Base-by-base conservation (phyloP, 2,329 filamentous ascomycete species). In the Ophiostoma novo-ulmi region DNA sequence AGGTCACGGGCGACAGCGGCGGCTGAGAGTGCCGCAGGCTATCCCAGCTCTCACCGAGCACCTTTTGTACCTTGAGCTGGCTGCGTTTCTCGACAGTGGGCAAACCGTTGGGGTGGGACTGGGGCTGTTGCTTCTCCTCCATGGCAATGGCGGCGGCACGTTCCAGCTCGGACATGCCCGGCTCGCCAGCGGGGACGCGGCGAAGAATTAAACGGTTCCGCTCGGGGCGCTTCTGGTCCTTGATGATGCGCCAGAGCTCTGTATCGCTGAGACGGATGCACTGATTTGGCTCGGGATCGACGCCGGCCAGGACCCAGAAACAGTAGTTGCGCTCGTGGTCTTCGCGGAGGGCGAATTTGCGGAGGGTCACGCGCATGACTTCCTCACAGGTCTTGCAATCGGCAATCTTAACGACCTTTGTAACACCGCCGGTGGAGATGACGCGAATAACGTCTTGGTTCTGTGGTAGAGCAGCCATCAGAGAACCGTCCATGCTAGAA, bases 321-420 rank as follows among this genome's bases (percentile, higher is more conserved):
- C 94, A 97, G 81, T 97, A 98, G 77, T 96, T 97, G 76, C 93
- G 88, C 78, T 95, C 91, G 76, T 97, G 93, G 73, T 94, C 92
- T 77, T 97, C 93, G 31, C 93, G 91, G 39, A 97, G 85, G 58
- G 89, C 89, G 74, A 97, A 92, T 79, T 98, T 98, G 75, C 91
- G 88, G 64, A 98, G 81, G 0, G 95, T 97, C 72, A 92, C 91
- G 65, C 93, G 86, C 83, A 97, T 94, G 69, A 98, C 92, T 75
- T 98, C 93, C 76, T 97, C 95, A 72, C 93, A 91, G 5, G 91
- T 95, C 77, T 89, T 93, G 84, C 94, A 97, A 74, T 92, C 91
- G 74, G 93, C 91, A 75, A 98, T 93, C 79, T 95, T 95, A 77
- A 99, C 89, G 35, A 97, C 94, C 77, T 97, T 97, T 67, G 93